A percentile compares a stretch with the other conserved stretches of the same genome.
These are phyloP conservation scores for Thalassia testudinum DNA, from an alignment of 116 monocot species.

Conservation along the genomic window DNA sequence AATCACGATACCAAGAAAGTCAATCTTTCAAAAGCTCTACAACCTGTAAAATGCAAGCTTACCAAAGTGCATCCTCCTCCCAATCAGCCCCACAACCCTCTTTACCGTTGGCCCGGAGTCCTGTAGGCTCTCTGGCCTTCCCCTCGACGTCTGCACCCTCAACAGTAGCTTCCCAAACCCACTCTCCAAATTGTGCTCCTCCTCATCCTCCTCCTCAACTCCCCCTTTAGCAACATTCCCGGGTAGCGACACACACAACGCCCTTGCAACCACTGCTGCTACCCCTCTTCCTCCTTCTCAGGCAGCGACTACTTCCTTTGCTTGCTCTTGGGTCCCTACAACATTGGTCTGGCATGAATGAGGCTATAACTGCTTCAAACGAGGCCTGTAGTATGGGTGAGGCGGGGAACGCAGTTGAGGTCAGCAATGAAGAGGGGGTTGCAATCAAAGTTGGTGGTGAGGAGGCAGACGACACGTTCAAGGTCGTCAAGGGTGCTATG, in stretches of 20 bases:
- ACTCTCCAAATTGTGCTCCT: conserved; percentile 27
- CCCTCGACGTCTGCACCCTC: conserved; percentile 35
- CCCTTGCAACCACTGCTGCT: background rate
- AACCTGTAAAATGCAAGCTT: too few species aligned
- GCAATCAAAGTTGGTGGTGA: too few species aligned
- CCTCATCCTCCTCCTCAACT: background rate
- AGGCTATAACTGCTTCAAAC: conserved; percentile 73
- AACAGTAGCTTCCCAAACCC: conserved; percentile 20
- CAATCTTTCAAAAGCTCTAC: too few species aligned
- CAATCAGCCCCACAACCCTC: conserved; percentile 45
- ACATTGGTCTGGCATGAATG: background rate
- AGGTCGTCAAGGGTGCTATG: too few species aligned
- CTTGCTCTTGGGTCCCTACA: conserved; percentile 22
- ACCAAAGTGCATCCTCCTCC: conserved; percentile 37
- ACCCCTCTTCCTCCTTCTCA: conserved; percentile 5
- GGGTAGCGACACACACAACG: background rate
- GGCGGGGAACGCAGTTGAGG: too few species aligned
- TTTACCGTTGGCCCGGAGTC: conserved; percentile 79
- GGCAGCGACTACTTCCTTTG: conserved; percentile 67
- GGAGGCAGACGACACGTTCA: too few species aligned
- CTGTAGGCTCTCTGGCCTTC: conserved; percentile 27
- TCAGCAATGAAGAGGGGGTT: too few species aligned
- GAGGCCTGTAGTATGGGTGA: too few species aligned
- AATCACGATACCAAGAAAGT: too few species aligned
- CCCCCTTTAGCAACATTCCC: background rate